Conservation (phyloP, 1,284 basidiomycete genomes). For the Crocinoboletus sp. region DNA sequence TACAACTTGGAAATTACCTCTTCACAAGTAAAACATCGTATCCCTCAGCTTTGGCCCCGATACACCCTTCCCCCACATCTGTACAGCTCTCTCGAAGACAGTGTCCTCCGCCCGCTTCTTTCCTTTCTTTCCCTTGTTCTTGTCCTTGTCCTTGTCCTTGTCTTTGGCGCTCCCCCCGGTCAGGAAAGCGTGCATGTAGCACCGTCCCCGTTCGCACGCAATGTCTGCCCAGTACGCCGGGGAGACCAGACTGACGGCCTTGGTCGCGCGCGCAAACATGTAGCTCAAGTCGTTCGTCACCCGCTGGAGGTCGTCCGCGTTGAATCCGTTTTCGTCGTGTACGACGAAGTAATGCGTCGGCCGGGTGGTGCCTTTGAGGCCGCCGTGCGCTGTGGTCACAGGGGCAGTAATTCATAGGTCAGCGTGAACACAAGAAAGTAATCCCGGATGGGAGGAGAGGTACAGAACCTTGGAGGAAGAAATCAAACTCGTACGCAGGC, state of each 20-base stretch:
- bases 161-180: slow-evolving; percentile 38
- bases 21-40: slow-evolving; percentile 71
- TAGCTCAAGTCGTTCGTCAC: slow-evolving; percentile 61
- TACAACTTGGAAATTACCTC: no score
- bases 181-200: slow-evolving; percentile 64
- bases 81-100: slow-evolving; percentile 46
- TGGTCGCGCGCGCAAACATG: slow-evolving; percentile 75
- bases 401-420: neutral
- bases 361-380: slow-evolving; percentile 60
- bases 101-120: slow-evolving; percentile 5
- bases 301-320: slow-evolving; percentile 60
- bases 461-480: slow-evolving; percentile 58
- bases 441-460: slow-evolving; percentile 21
- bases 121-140: slow-evolving; percentile 3
- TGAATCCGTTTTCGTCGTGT: slow-evolving; percentile 66
- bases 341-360: slow-evolving; percentile 78
- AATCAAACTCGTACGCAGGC: slow-evolving; percentile 70
- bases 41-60: slow-evolving; percentile 44
- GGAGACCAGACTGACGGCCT: slow-evolving; percentile 73
- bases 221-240: slow-evolving; percentile 76
- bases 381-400: slow-evolving; percentile 40
- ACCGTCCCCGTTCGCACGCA: slow-evolving; percentile 73
- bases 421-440: neutral
- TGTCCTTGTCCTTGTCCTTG: slow-evolving; percentile 8
- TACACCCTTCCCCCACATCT: slow-evolving; percentile 57